Evolutionary conservation across 2,329 filamentous ascomycete species (phyloP), one percentile per base, ranked within the genome.

Genomic region (Periconia sp.): DNA sequence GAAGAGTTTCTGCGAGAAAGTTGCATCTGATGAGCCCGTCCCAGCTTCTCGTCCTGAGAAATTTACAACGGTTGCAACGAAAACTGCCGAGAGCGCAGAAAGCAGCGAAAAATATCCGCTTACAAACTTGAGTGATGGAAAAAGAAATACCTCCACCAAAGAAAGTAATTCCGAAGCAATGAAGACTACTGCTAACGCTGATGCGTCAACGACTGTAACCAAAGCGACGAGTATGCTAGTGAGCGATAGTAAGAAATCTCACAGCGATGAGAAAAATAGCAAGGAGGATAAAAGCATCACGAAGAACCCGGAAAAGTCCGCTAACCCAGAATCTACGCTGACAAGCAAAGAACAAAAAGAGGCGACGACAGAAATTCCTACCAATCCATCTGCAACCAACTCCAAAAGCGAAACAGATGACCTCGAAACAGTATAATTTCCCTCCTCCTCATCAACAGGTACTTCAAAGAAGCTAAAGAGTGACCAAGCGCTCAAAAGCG

Each of bases 1-100:
- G 11, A 51, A 30, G n/a, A 17, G 30, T 3, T 55, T 55, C 33
- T 55, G 53, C 40, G 43, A 42, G 17, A 44, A 45, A 13, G 41
- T 55, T n/a, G 17, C 15, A 14, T 45, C 20, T 17, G 46, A 45
- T 14, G 33, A 30, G 30, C 43, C 43, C 3, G 19, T 23, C 10
- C 14, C 43, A 10, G 43, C 43, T 5, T 23, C 43, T 6, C 33
- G n/a, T 14, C 13, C 14, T 18, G 42, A 46, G 7, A n/a, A 46
- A n/a, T 17, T 20, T 27, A 27, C 23, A 8, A 8, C 23, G 15
- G 14, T 33, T 31, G 23, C n/a, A 19, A 47, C 13, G 40, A 11
- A 30, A 10, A 23, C 37, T 17, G 14, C 23, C 3, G 13, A 14
- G 3, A 8, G 11, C 18, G 43, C 43, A 31, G 27, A 45, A 7